These are phyloP conservation scores for Xylaria cubensis DNA, from an alignment of 495 filamentous ascomycete genomes.

Conservation along the genomic window DNA sequence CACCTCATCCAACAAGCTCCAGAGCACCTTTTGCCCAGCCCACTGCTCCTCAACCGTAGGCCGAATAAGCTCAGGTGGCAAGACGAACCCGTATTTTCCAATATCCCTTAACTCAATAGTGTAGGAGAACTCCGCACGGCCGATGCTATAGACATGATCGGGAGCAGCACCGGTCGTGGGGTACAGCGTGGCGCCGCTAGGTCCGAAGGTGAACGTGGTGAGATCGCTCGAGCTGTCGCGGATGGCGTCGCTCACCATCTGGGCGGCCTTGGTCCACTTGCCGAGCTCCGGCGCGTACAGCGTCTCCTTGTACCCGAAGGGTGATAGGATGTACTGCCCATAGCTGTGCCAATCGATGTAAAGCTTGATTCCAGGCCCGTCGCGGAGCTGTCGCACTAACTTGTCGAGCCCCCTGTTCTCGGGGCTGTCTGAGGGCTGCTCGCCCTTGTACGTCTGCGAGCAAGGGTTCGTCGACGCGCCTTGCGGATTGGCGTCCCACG, in stretches of 20 bases:
- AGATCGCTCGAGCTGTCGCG: constrained; percentile 47
- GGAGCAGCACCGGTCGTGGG: constrained; percentile 52
- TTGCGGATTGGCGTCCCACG: constrained; percentile 49
- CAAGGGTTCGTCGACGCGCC: constrained; percentile 57
- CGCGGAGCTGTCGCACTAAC: constrained; percentile 47
- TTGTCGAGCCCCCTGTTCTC: constrained; percentile 37
- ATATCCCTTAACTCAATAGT: constrained; percentile 57
- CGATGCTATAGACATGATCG: constrained; percentile 56
- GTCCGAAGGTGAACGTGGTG: constrained; percentile 48
- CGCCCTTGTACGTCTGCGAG: constrained; percentile 54
- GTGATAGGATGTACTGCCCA: constrained; percentile 44
- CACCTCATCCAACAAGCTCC: constrained; percentile 37
- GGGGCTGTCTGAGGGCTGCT: constrained; percentile 37
- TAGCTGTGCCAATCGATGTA: constrained; percentile 61
- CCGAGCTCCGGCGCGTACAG: constrained; percentile 48
- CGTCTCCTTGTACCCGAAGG: constrained; percentile 34
- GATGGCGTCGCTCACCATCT: constrained; percentile 46
- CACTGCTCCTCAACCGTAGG: constrained; percentile 52
- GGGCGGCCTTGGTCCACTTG: constrained; percentile 47
- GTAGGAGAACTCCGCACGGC: constrained; percentile 52
- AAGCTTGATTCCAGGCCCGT: constrained; percentile 48
- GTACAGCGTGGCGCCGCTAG: constrained; percentile 58
- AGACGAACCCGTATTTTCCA: constrained; percentile 55
- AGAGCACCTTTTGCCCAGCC: constrained; percentile 51
- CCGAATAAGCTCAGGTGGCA: constrained; percentile 53